Evolutionary conservation across 2,329 filamentous ascomycete species (phyloP).

Genomic region (Parascedosporium putredinis): DNA sequence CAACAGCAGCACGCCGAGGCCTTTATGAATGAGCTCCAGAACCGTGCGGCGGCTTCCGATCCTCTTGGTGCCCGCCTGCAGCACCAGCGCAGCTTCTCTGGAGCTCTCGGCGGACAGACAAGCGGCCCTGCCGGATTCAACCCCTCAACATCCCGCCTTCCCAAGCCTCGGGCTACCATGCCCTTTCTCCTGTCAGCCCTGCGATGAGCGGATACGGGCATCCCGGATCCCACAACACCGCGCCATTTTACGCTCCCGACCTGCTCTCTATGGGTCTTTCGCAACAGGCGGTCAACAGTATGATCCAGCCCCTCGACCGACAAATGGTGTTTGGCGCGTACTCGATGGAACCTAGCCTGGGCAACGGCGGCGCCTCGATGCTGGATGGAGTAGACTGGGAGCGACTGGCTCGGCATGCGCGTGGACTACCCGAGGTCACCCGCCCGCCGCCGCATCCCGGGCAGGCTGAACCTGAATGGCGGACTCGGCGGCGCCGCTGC

Average conservation of each 20-base stretch:
- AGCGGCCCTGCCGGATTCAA: slow-evolving; percentile 30
- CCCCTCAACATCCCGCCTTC: slow-evolving; percentile 30
- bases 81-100: slow-evolving; percentile 29
- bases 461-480: slow-evolving; percentile 9
- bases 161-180: slow-evolving; percentile 31
- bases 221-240: slow-evolving; percentile 25
- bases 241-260: slow-evolving; percentile 38
- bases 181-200: slow-evolving; percentile 43
- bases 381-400: slow-evolving; percentile 36
- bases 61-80: slow-evolving; percentile 8
- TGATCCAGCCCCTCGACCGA: slow-evolving; percentile 61
- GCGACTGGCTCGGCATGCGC: slow-evolving; percentile 16
- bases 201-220: slow-evolving; percentile 26
- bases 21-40: slow-evolving; percentile 6
- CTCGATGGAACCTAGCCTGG: slow-evolving; percentile 35
- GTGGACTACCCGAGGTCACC: neutral
- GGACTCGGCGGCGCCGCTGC: slow-evolving; percentile 10
- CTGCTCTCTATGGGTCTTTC: slow-evolving; percentile 42
- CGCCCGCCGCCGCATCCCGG: slow-evolving; percentile 17
- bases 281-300: slow-evolving; percentile 33
- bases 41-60: neutral
- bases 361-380: slow-evolving; percentile 25
- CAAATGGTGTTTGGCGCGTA: slow-evolving; percentile 71
- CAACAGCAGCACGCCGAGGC: slow-evolving; percentile 13
- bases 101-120: slow-evolving; percentile 28